Evolutionary conservation across 73 alveolate species (phyloP).

Genomic region (Paramecium caudatum): DNA sequence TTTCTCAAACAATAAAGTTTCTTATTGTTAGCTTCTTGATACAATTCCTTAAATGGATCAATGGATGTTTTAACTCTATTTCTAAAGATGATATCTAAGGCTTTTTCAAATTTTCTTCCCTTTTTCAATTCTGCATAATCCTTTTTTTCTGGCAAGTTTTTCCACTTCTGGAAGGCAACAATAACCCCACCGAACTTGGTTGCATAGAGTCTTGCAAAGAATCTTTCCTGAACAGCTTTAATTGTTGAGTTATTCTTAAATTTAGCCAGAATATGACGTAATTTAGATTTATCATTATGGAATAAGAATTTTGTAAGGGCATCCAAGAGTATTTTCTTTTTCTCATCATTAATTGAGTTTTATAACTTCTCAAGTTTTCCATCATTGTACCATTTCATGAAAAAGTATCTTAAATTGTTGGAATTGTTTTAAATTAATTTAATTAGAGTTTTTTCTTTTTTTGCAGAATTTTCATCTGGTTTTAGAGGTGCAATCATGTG

Average conservation of each 20-base stretch:
- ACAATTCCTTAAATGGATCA: conserved; percentile 55
- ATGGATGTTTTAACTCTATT: conserved; percentile 3
- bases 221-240: conserved; percentile 28
- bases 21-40: conserved; percentile 26
- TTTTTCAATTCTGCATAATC: background rate
- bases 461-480: background rate
- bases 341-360: conserved; percentile 25
- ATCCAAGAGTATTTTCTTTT: background rate
- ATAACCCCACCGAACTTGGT: conserved; percentile 54
- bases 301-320: background rate
- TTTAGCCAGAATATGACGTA: background rate
- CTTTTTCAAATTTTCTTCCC: conserved; percentile 57
- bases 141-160: conserved; percentile 14
- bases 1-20: conserved; percentile 31
- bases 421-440: background rate
- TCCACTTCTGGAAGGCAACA: conserved; percentile 50
- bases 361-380: background rate
- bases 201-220: background rate
- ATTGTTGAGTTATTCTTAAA: conserved; percentile 26
- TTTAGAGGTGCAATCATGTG: background rate
- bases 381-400: conserved; percentile 18
- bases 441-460: background rate
- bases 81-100: background rate
- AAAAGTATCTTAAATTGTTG: background rate
- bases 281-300: background rate